phyloP scores from a whole-genome alignment of 148 eudicot species.

The Polygonum aviculare region DNA sequence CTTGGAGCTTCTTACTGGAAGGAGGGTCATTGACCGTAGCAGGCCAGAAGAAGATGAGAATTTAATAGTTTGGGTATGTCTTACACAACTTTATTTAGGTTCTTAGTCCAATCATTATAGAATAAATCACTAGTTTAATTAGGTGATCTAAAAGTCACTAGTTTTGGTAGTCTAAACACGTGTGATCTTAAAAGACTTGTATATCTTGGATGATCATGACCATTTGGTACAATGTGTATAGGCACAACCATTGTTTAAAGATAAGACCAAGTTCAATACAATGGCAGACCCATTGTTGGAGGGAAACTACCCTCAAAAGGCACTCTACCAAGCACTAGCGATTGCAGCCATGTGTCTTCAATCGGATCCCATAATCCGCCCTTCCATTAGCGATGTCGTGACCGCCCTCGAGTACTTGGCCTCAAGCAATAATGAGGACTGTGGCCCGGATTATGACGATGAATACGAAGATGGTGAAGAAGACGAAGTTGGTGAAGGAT shows the following conservation, averaged over 20 bases:
- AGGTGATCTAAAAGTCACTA: too few relatives aligned
- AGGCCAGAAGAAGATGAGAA: background rate
- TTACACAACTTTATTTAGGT: background rate
- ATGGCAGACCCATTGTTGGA: constrained; percentile 19
- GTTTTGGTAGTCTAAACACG: too few relatives aligned
- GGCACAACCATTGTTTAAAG: constrained; percentile 20
- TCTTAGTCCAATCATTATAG: background rate
- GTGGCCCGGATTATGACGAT: background rate
- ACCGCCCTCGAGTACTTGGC: constrained; percentile 8
- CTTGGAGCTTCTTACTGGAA: constrained; percentile 7
- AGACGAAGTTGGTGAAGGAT: background rate
- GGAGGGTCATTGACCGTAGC: constrained; percentile 4
- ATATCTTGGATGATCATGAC: background rate
- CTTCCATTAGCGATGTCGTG: constrained; percentile 8
- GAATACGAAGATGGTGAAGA: background rate
- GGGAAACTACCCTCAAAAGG: constrained; percentile 16
- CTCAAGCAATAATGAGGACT: background rate
- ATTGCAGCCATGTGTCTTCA: constrained; percentile 24
- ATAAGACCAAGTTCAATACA: constrained; percentile 12
- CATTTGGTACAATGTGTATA: background rate
- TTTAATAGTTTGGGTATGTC: constrained; percentile 7
- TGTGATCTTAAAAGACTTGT: background rate
- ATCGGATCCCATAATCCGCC: constrained; percentile 14
- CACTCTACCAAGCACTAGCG: constrained; percentile 22
- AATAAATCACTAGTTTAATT: too few relatives aligned